Evolutionary conservation across 331 rosid species (phyloP), one percentile per base, ranked within the genome.

Genomic region (Prunus yedoensis): DNA sequence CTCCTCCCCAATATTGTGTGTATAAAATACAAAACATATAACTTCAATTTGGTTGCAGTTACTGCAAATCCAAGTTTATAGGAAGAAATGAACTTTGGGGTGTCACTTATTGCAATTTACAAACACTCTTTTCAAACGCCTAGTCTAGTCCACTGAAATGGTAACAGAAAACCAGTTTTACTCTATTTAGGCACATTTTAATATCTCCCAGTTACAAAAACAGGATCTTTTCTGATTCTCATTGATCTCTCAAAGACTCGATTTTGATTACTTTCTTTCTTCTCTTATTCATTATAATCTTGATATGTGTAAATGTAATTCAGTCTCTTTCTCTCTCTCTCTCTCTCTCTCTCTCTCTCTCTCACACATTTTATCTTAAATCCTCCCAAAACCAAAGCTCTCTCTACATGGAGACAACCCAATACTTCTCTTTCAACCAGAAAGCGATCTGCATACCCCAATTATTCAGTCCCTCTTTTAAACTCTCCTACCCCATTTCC

Each of bases 381-480:
- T 32, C 35, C 18, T 68, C 32, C 21, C 50, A 62, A 45, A 74
- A 51, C 23, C 52, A 54, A 21, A 74, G 65, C 49, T 23, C 20
- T 38, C 71, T 53, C 72, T 63, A 58, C 75, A 70, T 46, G 84
- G 57, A 53, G 77, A 78, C 83, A 82, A 77, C 25, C 56, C 70
- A 20, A 50, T 18, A 41, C 9, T 66, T 67, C 71, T 52, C 67
- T 76, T 76, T 66, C 81, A 78, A 73, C 73, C 70, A 15, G 75
- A 83, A 73, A 73, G 74, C 66, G 84, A 86, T 69, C 41, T 8
- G 60, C 71, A 30, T 14, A 52, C 70, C 38, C 51, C 74, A 74
- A 77, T 45, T 56, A 50, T 75, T 68, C 75, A 30, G 43, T 53
- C 73, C 70, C 77, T 66, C 65, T 61, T 61, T 45, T 30, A 63